Percentiles rank a stretch among this genome's conserved stretches.
phyloP scores from a whole-genome alignment of 441 rosid genomes.

The Eruca vesicaria region DNA sequence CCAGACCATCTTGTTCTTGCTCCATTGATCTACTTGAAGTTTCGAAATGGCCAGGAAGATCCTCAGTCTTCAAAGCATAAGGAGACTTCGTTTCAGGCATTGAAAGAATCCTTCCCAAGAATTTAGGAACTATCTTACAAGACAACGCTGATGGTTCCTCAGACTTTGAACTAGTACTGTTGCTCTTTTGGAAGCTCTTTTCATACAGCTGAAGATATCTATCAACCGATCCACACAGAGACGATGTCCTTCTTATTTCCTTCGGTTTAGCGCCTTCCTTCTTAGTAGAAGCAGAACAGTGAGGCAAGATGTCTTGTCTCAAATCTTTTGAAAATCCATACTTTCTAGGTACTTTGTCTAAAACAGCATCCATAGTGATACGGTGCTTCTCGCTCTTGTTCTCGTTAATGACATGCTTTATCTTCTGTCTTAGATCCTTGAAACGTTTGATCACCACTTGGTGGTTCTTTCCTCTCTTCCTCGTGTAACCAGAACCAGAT shows the following conservation, averaged over 20 bases:
- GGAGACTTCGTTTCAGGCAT: constrained; percentile 53
- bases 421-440: constrained; percentile 66
- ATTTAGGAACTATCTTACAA: constrained; percentile 26
- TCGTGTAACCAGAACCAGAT: constrained; percentile 35
- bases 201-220: constrained; percentile 65
- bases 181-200: constrained; percentile 43
- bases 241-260: constrained; percentile 47
- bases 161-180: constrained; percentile 28
- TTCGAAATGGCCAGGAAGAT: constrained; percentile 2
- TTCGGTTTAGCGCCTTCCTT: constrained; percentile 29
- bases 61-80: constrained; percentile 28
- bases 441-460: constrained; percentile 54
- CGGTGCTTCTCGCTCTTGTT: constrained; percentile 62
- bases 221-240: constrained; percentile 58
- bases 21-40: constrained; percentile 33
- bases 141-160: constrained; percentile 32
- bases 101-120: constrained; percentile 58
- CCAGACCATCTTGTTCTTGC: constrained; percentile 16
- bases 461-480: constrained; percentile 41
- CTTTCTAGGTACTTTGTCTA: constrained; percentile 70
- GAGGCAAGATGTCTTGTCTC: constrained; percentile 38
- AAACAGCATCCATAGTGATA: constrained; percentile 79
- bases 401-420: constrained; percentile 54
- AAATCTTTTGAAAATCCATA: constrained; percentile 51
- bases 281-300: constrained; percentile 11